A percentile compares a stretch with the other conserved stretches of the same genome.
phyloP scores from a whole-genome alignment of 2,329 filamentous ascomycete genomes.

The Sporothrix globosa region DNA sequence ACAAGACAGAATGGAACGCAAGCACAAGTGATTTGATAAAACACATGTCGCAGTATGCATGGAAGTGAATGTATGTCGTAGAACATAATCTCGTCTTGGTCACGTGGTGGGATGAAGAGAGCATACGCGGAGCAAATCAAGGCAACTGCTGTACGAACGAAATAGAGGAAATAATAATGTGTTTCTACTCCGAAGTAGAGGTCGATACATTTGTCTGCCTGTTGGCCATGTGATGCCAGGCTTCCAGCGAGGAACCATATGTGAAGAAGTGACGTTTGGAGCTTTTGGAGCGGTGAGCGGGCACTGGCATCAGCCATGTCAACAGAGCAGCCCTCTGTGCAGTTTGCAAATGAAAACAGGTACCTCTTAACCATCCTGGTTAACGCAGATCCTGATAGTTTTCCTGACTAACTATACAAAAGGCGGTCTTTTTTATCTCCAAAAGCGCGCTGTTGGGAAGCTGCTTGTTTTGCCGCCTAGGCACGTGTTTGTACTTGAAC shows the following conservation, averaged over 20 bases:
- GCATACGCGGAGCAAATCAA: too few species aligned
- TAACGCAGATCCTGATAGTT: too few species aligned
- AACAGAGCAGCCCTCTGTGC: background rate
- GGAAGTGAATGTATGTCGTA: background rate
- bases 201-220: too few species aligned
- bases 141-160: too few species aligned
- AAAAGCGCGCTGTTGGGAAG: background rate
- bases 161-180: too few species aligned
- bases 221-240: background rate
- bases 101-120: background rate
- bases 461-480: constrained; percentile 10
- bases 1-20: background rate
- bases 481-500: background rate
- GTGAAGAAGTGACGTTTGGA: background rate
- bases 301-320: background rate
- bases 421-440: background rate
- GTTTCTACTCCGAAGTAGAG: too few species aligned
- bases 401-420: too few species aligned
- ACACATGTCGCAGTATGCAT: background rate
- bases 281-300: background rate
- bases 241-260: background rate
- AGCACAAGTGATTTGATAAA: background rate
- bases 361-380: background rate
- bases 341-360: background rate
- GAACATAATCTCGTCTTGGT: too few species aligned